Percentiles rank a stretch among this genome's conserved stretches.
These are phyloP conservation scores for Odontarrhena argentea DNA, from an alignment of 345 rosid genomes.

Conservation along the genomic window DNA sequence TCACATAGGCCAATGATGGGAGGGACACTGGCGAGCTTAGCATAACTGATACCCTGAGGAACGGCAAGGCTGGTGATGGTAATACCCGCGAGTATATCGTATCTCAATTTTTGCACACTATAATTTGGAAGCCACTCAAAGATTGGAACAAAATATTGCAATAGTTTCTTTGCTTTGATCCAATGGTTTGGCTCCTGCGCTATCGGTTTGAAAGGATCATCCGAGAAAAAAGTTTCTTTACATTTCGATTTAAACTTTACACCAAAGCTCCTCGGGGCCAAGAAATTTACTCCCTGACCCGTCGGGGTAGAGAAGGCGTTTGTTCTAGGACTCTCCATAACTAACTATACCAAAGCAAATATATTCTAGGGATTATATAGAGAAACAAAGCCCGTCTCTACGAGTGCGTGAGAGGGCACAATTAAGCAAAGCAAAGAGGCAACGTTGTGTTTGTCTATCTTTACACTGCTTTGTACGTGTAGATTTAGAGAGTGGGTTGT, in stretches of 20 bases:
- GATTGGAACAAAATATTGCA: conserved; percentile 73
- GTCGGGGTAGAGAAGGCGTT: conserved; percentile 16
- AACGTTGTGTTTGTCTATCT: not conserved
- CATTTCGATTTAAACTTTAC: conserved; percentile 51
- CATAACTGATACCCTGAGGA: conserved; percentile 97
- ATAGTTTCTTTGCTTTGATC: conserved; percentile 34
- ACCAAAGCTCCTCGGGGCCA: conserved; percentile 52
- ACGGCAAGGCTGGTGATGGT: conserved; percentile 90
- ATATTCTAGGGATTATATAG: no score
- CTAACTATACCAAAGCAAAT: no score
- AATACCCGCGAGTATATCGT: conserved; percentile 84
- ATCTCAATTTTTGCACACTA: conserved; percentile 46
- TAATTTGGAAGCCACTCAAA: conserved; percentile 82
- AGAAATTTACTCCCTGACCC: conserved; percentile 51
- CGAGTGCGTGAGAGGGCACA: no score
- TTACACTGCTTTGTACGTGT: not conserved
- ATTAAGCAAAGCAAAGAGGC: conserved; percentile 14
- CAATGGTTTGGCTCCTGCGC: conserved; percentile 22
- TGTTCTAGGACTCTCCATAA: conserved; percentile 34
- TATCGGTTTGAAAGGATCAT: conserved; percentile 74
- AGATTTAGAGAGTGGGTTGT: conserved; percentile 29
- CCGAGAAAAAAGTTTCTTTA: conserved; percentile 79
- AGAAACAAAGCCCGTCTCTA: no score
- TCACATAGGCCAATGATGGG: conserved; percentile 87
- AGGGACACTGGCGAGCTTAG: conserved; percentile 76